phyloP scores from a whole-genome alignment of 257 asterid genomes.

The Lavandula angustifolia region DNA sequence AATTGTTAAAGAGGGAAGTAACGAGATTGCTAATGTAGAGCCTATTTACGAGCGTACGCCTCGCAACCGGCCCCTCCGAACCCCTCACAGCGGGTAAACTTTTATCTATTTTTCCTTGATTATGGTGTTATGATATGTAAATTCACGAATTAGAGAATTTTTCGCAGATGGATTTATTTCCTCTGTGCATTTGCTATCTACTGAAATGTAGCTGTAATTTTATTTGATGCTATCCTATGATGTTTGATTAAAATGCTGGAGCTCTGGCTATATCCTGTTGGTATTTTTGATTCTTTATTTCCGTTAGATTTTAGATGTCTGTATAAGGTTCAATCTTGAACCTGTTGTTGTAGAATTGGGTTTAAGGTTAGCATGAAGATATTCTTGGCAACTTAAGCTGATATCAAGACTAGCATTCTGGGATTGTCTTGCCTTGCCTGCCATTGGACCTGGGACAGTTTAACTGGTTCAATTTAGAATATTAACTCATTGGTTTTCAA shows the following conservation, averaged over 20 bases:
- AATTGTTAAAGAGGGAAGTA: slow-evolving; percentile 13
- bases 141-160: not conserved
- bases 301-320: not conserved
- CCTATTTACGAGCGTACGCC: slow-evolving; percentile 75
- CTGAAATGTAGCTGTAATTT: not conserved
- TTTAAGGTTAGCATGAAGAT: not conserved
- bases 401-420: not conserved
- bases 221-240: not conserved
- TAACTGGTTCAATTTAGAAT: no score
- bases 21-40: slow-evolving; percentile 30
- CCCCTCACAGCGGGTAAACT: slow-evolving; percentile 97
- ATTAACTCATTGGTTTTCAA: not conserved
- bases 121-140: not conserved
- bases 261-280: not conserved
- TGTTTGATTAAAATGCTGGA: not conserved
- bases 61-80: slow-evolving; percentile 71
- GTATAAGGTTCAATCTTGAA: not conserved
- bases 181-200: not conserved
- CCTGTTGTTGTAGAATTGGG: not conserved
- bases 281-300: not conserved
- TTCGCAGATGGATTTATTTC: no score
- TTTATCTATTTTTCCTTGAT: not conserved
- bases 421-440: not conserved
- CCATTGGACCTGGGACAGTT: not conserved
- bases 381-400: not conserved